Evolutionary conservation across 2,329 filamentous ascomycete genomes (phyloP), one percentile per base, ranked within the genome.

Genomic region (Colletotrichum incanum): DNA sequence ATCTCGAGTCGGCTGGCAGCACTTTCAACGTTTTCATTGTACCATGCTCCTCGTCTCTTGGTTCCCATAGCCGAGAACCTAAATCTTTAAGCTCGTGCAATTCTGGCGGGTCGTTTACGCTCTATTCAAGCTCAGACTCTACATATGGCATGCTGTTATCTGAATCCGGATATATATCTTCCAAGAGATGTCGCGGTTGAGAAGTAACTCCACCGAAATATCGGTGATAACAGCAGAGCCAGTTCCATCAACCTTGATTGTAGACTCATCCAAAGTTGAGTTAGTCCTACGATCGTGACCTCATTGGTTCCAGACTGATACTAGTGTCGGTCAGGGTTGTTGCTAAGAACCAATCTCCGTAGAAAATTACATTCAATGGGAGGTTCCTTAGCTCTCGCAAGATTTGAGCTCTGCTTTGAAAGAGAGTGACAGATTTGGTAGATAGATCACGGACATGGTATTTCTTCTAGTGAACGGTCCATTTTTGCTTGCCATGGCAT

Each of bases 351-450:
- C 23, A 7, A 2, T n/a, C 1, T 1, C 5, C 3, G 28, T 7
- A 2, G 16, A 45, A 0, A 56, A 78, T 74, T 77, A 85, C 83
- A 77, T 85, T 82, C 31, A 91, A 83, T 1, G 77, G 75, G 20
- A 92, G 82, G 74, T 88, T 81, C 69, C 86, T 87, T 77, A 93
- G 86, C 65, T 92, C 88, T 37, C 91, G 86, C 16, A 88, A 84
- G 39, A 93, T 80, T 58, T 91, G 90, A 1, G 91, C 91, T 73
- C 87, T 83, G 1, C 84, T 84, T 0, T 91, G 91, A 71, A 91
- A 92, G 50, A 93, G 84, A 0, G 87, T 90, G 20, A 93, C 90
- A 0, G 87, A 87, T 62, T 88, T 88, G 43, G 91, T 92, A 11
- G 82, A 77, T 37, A 93, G 82, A 60, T 91, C 86, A 55, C 87